Evolutionary conservation across 768 basidiomycete genomes (phyloP).

Genomic region (Agrocybe pediades): DNA sequence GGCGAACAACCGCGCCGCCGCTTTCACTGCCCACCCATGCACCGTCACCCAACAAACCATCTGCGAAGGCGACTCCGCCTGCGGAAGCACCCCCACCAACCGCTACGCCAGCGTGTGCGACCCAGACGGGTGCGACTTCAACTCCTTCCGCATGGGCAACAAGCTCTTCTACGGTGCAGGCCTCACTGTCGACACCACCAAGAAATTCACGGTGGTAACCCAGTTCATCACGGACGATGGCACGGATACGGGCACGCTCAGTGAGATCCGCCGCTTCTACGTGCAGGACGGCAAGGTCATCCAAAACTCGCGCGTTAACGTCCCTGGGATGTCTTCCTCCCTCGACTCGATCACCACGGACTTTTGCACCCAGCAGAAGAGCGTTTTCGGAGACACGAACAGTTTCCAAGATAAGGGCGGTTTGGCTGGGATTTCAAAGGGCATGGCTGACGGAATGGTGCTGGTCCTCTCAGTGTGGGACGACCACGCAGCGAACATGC

Average conservation of each 20-base stretch:
- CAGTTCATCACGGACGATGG: constrained; percentile 8
- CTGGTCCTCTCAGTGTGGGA: constrained; percentile 2
- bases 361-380: constrained; percentile 1
- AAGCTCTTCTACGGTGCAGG: constrained; percentile 2
- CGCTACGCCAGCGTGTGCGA: neutral
- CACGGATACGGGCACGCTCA: neutral
- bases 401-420: neutral
- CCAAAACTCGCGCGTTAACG: constrained; percentile 5
- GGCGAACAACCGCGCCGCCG: neutral
- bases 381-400: neutral
- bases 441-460: constrained; percentile 4
- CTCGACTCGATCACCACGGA: neutral
- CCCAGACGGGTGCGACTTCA: constrained; percentile 6
- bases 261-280: no score
- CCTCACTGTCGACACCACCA: constrained; percentile 2
- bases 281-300: no score
- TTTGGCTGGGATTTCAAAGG: neutral
- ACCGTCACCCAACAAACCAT: neutral
- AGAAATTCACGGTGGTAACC: constrained; percentile 1
- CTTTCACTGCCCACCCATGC: constrained; percentile 6
- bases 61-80: neutral
- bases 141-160: constrained; percentile 7
- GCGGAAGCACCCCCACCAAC: neutral
- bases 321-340: neutral
- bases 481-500: constrained; percentile 2